These are phyloP conservation scores for Acer yangbiense DNA, from an alignment of 345 rosid genomes.

Conservation along the genomic window DNA sequence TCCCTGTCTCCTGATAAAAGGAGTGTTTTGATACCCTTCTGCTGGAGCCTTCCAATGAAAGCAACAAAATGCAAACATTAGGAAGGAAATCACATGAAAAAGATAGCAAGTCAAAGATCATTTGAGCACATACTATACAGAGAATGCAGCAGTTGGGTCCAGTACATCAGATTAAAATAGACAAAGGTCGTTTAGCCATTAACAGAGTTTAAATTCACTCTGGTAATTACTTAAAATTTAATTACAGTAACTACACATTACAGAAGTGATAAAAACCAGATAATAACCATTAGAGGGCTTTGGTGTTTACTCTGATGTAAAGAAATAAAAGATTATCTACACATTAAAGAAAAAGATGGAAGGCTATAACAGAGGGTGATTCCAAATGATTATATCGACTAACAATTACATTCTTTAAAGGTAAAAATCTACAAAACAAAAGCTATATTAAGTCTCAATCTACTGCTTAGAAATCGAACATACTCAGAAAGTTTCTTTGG, in stretches of 20 bases:
- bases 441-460: background rate
- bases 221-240: background rate
- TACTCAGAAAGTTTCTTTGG: background rate
- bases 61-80: constrained; percentile 20
- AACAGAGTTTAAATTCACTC: constrained; percentile 1
- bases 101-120: background rate
- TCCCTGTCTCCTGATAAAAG: constrained; percentile 96
- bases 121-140: background rate
- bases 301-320: background rate
- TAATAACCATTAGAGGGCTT: background rate
- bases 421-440: constrained; percentile 1
- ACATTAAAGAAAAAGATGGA: background rate
- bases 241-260: background rate
- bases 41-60: constrained; percentile 59
- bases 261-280: too few relatives aligned
- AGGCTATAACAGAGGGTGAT: background rate
- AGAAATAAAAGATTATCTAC: background rate
- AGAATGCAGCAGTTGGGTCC: background rate
- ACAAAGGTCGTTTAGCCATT: background rate
- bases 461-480: background rate
- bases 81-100: constrained; percentile 7
- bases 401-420: background rate
- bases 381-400: background rate
- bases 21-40: constrained; percentile 78
- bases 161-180: constrained; percentile 7